These are phyloP conservation scores for Beauveria sp. DNA, from an alignment of 2,329 filamentous ascomycete species.

Conservation along the genomic window DNA sequence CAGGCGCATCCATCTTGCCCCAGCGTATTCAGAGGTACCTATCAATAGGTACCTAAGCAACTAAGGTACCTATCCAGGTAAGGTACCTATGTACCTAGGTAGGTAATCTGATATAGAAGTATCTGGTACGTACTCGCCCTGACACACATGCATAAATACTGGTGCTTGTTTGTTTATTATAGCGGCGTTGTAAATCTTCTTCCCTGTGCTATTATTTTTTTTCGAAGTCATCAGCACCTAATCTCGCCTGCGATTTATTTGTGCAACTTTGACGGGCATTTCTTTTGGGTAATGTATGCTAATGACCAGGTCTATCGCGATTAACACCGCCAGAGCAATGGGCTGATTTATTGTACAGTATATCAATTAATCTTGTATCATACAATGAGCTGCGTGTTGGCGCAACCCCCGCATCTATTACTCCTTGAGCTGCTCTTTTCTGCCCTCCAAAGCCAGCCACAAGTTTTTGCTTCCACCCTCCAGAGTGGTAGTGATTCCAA, in stretches of 20 bases:
- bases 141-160: too few species aligned
- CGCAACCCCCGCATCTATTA: constrained; percentile 10
- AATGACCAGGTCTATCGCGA: neutral
- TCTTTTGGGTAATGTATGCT: too few species aligned
- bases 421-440: constrained; percentile 73
- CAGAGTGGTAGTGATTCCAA: constrained; percentile 68
- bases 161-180: too few species aligned
- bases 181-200: too few species aligned
- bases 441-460: constrained; percentile 81
- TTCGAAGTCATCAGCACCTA: too few species aligned
- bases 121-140: neutral
- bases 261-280: too few species aligned
- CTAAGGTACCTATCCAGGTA: too few species aligned
- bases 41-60: neutral
- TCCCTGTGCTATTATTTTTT: too few species aligned
- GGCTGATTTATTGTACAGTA: neutral
- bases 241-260: too few species aligned
- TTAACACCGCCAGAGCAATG: neutral
- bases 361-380: neutral
- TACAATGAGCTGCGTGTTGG: neutral
- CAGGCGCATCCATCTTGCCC: neutral
- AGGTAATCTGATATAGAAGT: too few species aligned
- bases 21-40: neutral
- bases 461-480: constrained; percentile 74
- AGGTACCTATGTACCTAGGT: too few species aligned